Conservation (phyloP, 176 grass and related monocot species). For the Aegilops speltoides region DNA sequence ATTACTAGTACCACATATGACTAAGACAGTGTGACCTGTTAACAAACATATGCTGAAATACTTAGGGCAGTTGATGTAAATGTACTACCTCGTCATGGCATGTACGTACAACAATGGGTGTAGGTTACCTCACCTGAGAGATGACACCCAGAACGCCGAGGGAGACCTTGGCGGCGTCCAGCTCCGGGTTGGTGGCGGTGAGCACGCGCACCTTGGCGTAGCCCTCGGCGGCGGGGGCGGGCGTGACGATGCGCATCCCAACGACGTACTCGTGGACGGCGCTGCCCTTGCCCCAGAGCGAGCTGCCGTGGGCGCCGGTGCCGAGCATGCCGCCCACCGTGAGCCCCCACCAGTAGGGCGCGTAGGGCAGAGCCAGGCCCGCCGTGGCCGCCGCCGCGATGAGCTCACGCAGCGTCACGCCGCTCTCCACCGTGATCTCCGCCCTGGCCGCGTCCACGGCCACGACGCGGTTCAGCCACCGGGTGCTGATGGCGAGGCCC, state of each 20-base stretch:
- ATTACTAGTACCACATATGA: neutral
- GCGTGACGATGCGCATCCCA: constrained; percentile 53
- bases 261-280: neutral
- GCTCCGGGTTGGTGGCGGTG: constrained; percentile 29
- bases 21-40: neutral
- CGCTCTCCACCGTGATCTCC: constrained; percentile 47
- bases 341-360: constrained; percentile 77
- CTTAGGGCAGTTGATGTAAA: neutral
- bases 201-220: constrained; percentile 53
- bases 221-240: constrained; percentile 37
- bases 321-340: constrained; percentile 67
- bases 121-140: constrained; percentile 49
- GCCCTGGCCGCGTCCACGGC: neutral
- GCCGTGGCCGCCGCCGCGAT: constrained; percentile 14
- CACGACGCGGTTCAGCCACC: constrained; percentile 39
- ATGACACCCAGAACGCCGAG: constrained; percentile 22
- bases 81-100: neutral
- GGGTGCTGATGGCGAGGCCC: constrained; percentile 56
- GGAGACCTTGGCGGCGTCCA: constrained; percentile 12
- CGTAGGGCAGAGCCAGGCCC: constrained; percentile 56
- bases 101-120: neutral
- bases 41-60: neutral
- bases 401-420: neutral
- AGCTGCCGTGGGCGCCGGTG: constrained; percentile 53
- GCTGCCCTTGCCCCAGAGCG: neutral